Evolutionary conservation across 2,329 filamentous ascomycete species (phyloP).

Genomic region (Penicillium digitatum): DNA sequence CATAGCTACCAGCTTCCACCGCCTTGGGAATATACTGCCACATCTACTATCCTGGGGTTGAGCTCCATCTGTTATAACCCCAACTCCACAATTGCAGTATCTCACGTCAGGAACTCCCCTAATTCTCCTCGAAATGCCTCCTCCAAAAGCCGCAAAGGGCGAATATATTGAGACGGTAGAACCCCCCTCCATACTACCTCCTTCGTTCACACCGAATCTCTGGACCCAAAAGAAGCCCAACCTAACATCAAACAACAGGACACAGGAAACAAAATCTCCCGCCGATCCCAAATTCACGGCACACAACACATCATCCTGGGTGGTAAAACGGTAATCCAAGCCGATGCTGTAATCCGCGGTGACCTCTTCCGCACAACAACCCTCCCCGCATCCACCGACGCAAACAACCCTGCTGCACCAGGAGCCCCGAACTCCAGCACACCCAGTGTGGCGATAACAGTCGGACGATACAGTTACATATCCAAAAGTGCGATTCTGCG

Average conservation of each 20-base stretch:
- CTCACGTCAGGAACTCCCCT: background rate
- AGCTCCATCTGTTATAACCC: background rate
- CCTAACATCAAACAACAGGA: slow-evolving; percentile 56
- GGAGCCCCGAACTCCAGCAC: slow-evolving; percentile 30
- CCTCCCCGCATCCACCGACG: slow-evolving; percentile 22
- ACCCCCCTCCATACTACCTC: background rate
- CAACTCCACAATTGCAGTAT: background rate
- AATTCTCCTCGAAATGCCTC: slow-evolving; percentile 55
- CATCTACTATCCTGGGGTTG: background rate
- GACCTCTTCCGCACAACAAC: slow-evolving; percentile 63
- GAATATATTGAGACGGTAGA: slow-evolving; percentile 95
- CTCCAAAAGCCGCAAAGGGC: slow-evolving; percentile 69
- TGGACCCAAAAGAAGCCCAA: background rate
- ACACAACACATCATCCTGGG: slow-evolving; percentile 98
- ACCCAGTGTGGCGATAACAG: slow-evolving; percentile 61
- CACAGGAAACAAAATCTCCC: slow-evolving; percentile 96
- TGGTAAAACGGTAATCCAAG: slow-evolving; percentile 92
- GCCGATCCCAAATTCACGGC: slow-evolving; percentile 84
- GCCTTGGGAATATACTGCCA: slow-evolving; percentile 4
- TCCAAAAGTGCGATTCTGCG: slow-evolving; percentile 72
- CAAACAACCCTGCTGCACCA: slow-evolving; percentile 35
- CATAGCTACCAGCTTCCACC: background rate
- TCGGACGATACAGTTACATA: slow-evolving; percentile 89
- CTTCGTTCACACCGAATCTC: background rate
- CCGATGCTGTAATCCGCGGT: slow-evolving; percentile 88